Percentiles rank a stretch among this genome's conserved stretches.
Conservation (phyloP, 345 rosid species). For the Brassica napus region Da-Ae NC_063443.1:18326501-18327000, state of each 20-base stretch:
- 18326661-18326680: slow-evolving; percentile 60
- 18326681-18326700: slow-evolving; percentile 40
- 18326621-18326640: slow-evolving; percentile 24
- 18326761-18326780: slow-evolving; percentile 27
- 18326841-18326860: not conserved
- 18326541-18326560: slow-evolving; percentile 20
- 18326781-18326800: slow-evolving; percentile 43
- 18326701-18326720: slow-evolving; percentile 14
- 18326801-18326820: slow-evolving; percentile 49
- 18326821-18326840: not conserved
- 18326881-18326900: slow-evolving; percentile 40
- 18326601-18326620: not conserved
- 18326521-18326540: slow-evolving; percentile 1
- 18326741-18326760: slow-evolving; percentile 35
- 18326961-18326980: slow-evolving; percentile 69
- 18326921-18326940: slow-evolving; percentile 93
- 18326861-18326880: not conserved
- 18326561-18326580: not conserved
- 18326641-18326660: slow-evolving; percentile 72
- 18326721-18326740: slow-evolving; percentile 28
- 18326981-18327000: slow-evolving; percentile 52
- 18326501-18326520: not conserved
- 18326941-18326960: slow-evolving; percentile 88
- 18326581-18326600: slow-evolving; percentile 3
- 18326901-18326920: slow-evolving; percentile 82